Evolutionary conservation across 2,329 filamentous ascomycete genomes (phyloP), one percentile per base, ranked within the genome.

Genomic region (Ploettnerulaceae sp.): DNA sequence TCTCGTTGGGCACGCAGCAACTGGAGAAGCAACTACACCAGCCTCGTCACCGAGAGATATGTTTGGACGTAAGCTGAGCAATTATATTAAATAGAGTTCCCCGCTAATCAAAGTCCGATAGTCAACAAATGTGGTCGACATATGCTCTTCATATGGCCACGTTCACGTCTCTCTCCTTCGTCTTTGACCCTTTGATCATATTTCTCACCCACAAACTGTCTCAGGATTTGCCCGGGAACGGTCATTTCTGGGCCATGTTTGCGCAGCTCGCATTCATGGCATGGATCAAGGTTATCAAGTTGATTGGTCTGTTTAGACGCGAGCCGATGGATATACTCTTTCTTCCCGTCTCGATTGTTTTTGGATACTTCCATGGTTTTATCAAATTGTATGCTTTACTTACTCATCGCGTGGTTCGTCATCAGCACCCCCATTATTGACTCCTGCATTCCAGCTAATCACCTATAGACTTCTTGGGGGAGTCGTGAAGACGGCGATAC

Each of bases 21-120:
- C 69, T 97, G 91, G 91, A 79, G 91, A 64, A 95, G 89, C 72
- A 97, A 97, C 67, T 83, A 89, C 68, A 96, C 89, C 42, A 96
- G 89, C 67, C 75, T 96, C 62, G 77, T 91, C 55, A 79, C 80
- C 54, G 91, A 96, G 69, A 74, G 84, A 64, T 79, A 89, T 62
- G 87, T 96, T 61, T 89, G 86, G 81, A 82, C 71, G 90, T 95
- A 77, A 83, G 89, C 81, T 20, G 14, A 5, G 6, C 20, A 18
- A 18, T 12, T 29, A 18, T 11, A 17, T 22, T 24, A 12, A n/a
- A n/a, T n/a, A n/a, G n/a, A n/a, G n/a, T n/a, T n/a, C n/a, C n/a
- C n/a, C n/a, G n/a, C n/a, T n/a, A n/a, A n/a, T 55, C 52, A 61
- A 49, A 51, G 33, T 21, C 32, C 18, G 26, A 47, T 53, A 95